Percentiles rank a stretch among this genome's conserved stretches.
Evolutionary conservation across 2,329 filamentous ascomycete species (phyloP).

Genomic region (Parafenestella ontariensis): DNA sequence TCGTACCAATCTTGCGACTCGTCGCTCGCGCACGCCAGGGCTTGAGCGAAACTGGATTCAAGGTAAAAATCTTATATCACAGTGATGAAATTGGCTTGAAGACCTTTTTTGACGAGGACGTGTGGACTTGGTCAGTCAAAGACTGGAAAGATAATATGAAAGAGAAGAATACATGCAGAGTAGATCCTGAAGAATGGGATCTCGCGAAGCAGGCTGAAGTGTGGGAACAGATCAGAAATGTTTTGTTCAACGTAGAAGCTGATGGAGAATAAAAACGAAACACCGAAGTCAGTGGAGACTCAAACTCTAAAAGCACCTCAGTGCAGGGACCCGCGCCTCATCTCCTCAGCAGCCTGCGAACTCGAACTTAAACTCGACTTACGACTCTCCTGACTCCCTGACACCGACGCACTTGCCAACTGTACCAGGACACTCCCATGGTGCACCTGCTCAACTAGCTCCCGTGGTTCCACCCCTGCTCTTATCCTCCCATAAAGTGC

Average conservation of each 20-base stretch:
- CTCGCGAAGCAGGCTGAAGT: not conserved
- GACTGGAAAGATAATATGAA: slow-evolving; percentile 7
- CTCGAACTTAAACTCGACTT: not conserved
- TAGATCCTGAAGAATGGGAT: not conserved
- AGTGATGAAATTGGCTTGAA: slow-evolving; percentile 6
- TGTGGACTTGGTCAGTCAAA: slow-evolving; percentile 5
- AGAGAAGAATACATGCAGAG: slow-evolving; percentile 1
- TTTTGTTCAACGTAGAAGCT: not conserved
- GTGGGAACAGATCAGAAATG: not conserved
- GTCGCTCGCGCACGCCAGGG: slow-evolving; percentile 5
- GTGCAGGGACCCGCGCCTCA: not conserved
- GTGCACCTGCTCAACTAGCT: slow-evolving; percentile 20
- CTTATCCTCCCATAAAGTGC: slow-evolving; percentile 19
- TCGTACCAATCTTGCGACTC: not conserved
- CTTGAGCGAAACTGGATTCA: slow-evolving; percentile 6
- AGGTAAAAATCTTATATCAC: slow-evolving; percentile 7
- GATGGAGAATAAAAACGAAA: not conserved
- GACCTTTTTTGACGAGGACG: slow-evolving; percentile 6
- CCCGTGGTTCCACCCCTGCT: slow-evolving; percentile 19
- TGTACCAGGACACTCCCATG: slow-evolving; percentile 26
- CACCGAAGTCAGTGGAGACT: not conserved
- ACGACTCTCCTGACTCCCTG: slow-evolving; percentile 1
- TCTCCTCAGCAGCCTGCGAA: not conserved
- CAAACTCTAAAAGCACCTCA: not conserved
- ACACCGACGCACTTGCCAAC: slow-evolving; percentile 7